Evolutionary conservation across 1,284 basidiomycete species (phyloP).

Genomic region (Schizophyllum amplum): DNA sequence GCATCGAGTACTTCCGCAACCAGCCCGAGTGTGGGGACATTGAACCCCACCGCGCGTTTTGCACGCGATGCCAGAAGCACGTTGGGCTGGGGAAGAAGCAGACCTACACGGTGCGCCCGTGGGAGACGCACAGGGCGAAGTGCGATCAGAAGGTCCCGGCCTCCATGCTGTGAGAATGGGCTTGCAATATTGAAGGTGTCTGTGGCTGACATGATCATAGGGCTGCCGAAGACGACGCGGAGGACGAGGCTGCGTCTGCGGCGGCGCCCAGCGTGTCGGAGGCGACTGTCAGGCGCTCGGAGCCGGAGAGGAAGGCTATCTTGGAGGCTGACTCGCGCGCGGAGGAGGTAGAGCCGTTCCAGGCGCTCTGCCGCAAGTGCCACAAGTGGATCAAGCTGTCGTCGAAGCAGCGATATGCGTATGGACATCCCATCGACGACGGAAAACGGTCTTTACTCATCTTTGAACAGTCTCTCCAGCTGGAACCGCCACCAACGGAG

Average conservation of each 20-base stretch:
- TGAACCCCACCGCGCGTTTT: constrained; percentile 46
- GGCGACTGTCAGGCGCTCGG: constrained; percentile 17
- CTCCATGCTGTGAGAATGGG: constrained; percentile 1
- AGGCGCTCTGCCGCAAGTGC: constrained; percentile 51
- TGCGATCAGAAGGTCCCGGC: constrained; percentile 35
- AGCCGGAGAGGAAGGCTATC: constrained; percentile 38
- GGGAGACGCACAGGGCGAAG: constrained; percentile 45
- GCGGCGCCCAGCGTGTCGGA: constrained; percentile 8
- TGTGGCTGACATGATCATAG: neutral
- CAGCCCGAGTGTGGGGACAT: constrained; percentile 46
- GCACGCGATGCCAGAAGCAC: constrained; percentile 44
- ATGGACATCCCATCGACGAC: neutral
- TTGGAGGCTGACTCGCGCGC: constrained; percentile 45
- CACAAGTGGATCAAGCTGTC: constrained; percentile 51
- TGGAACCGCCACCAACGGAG: constrained; percentile 45
- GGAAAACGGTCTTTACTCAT: neutral
- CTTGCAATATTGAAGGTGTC: neutral
- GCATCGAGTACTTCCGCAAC: constrained; percentile 51
- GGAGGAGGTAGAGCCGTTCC: constrained; percentile 38
- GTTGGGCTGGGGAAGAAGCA: constrained; percentile 44
- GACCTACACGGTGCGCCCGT: constrained; percentile 48
- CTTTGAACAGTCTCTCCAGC: constrained; percentile 22
- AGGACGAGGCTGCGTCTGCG: constrained; percentile 18
- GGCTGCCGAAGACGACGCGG: constrained; percentile 10
- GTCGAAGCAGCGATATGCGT: constrained; percentile 28